phyloP scores from a whole-genome alignment of 2,329 filamentous ascomycete species.

The Trichoderma sp. region DNA sequence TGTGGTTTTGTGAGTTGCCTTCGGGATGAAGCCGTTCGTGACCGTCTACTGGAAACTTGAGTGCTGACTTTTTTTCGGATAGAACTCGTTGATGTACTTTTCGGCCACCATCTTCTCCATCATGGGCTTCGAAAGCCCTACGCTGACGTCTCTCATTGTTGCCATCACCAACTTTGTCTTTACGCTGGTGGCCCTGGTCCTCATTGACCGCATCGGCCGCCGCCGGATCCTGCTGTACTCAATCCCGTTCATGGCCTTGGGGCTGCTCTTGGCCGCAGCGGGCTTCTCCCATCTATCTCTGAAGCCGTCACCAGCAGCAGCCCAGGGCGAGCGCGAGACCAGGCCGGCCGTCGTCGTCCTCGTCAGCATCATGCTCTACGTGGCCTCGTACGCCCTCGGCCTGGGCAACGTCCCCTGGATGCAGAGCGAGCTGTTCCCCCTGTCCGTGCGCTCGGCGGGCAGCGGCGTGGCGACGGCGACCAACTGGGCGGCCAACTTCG shows the following conservation, averaged over 20 bases:
- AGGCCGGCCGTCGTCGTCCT: constrained; percentile 64
- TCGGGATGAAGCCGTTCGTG: background rate
- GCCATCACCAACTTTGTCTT: constrained; percentile 83
- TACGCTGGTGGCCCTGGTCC: constrained; percentile 70
- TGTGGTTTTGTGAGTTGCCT: constrained; percentile 71
- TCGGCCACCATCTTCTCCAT: constrained; percentile 79
- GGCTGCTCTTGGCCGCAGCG: constrained; percentile 69
- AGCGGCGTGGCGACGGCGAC: constrained; percentile 76
- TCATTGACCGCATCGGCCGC: constrained; percentile 79
- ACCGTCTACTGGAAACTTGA: background rate
- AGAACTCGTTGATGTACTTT: constrained; percentile 93
- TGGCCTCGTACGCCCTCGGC: constrained; percentile 82
- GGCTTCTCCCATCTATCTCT: constrained; percentile 70
- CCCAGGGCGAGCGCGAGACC: constrained; percentile 31
- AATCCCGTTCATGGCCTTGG: constrained; percentile 79
- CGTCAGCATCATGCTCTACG: constrained; percentile 76
- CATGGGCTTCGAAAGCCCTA: constrained; percentile 76
- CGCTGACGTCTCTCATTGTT: constrained; percentile 76
- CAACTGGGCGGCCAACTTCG: constrained; percentile 85
- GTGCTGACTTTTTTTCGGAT: background rate
- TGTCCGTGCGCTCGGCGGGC: constrained; percentile 71
- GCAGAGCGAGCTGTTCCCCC: constrained; percentile 87
- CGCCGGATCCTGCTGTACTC: constrained; percentile 79
- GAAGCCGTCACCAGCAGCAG: constrained; percentile 33
- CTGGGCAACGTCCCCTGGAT: constrained; percentile 96